Conservation (phyloP, 768 basidiomycete species). For the Bullera alba region DNA sequence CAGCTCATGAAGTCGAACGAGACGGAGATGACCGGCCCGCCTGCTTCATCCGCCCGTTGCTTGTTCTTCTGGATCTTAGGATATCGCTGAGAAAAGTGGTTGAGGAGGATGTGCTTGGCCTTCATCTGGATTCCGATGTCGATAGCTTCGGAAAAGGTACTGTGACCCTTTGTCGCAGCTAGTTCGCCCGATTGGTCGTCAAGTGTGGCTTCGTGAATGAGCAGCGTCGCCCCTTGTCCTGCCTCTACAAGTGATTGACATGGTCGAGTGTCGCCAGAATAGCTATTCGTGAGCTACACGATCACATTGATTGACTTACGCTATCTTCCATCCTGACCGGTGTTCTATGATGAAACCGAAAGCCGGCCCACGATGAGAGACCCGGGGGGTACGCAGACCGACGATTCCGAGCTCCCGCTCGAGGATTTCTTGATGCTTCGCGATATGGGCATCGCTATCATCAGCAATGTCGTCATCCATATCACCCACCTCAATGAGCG, state of each 20-base stretch:
- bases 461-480: no score
- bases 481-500: neutral
- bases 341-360: constrained; percentile 67
- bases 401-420: constrained; percentile 50
- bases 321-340: constrained; percentile 66
- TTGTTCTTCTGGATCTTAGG: constrained; percentile 65
- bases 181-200: constrained; percentile 71
- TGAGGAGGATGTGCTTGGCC: constrained; percentile 76
- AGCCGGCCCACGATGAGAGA: constrained; percentile 64
- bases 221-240: constrained; percentile 63
- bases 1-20: constrained; percentile 76
- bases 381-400: constrained; percentile 62
- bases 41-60: constrained; percentile 17
- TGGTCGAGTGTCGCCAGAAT: constrained; percentile 86
- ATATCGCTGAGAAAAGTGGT: constrained; percentile 91
- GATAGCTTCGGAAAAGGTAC: constrained; percentile 83
- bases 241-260: constrained; percentile 59
- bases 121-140: constrained; percentile 73
- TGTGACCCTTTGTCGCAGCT: constrained; percentile 72
- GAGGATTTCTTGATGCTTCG: no score
- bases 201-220: constrained; percentile 94
- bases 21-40: constrained; percentile 56
- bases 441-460: no score
- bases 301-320: constrained; percentile 50
- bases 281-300: constrained; percentile 53